These are phyloP conservation scores for Protomyces inouyei DNA, from an alignment of 1,139 yeast genomes.

Conservation along the genomic window DNA sequence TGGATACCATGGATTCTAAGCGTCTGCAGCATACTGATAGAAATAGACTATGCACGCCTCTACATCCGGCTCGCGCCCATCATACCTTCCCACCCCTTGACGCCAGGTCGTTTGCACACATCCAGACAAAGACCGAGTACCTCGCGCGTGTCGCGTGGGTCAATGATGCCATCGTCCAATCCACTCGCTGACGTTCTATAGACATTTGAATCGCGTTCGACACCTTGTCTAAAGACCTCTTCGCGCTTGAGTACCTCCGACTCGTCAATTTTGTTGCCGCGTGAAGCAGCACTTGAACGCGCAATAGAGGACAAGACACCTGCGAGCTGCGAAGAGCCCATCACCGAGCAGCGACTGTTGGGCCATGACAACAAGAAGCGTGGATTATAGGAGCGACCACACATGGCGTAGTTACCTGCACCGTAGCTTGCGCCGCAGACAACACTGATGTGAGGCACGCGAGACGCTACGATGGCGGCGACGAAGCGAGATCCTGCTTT, in stretches of 20 bases:
- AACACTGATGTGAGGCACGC: slow-evolving; percentile 40
- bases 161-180: slow-evolving; percentile 41
- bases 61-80: slow-evolving; percentile 41
- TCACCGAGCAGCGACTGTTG: slow-evolving; percentile 40
- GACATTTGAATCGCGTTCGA: slow-evolving; percentile 37
- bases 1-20: neutral
- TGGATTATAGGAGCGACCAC: slow-evolving; percentile 41
- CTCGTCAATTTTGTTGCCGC: slow-evolving; percentile 34
- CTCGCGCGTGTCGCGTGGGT: slow-evolving; percentile 39
- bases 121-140: slow-evolving; percentile 40
- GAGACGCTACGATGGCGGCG: slow-evolving; percentile 41
- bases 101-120: slow-evolving; percentile 34
- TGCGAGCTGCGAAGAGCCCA: slow-evolving; percentile 42
- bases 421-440: slow-evolving; percentile 41
- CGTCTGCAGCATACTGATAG: neutral
- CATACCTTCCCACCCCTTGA: slow-evolving; percentile 34
- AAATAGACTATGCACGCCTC: neutral
- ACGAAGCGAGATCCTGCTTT: slow-evolving; percentile 42
- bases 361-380: slow-evolving; percentile 42
- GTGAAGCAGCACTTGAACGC: slow-evolving; percentile 35
- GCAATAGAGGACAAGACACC: slow-evolving; percentile 36
- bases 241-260: slow-evolving; percentile 36
- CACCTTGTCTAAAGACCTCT: slow-evolving; percentile 37
- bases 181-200: slow-evolving; percentile 35
- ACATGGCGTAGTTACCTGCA: slow-evolving; percentile 42